Percentiles rank a stretch among this genome's conserved stretches.
phyloP scores from a whole-genome alignment of 2,329 filamentous ascomycete species.

The Aspergillus sp. region DNA sequence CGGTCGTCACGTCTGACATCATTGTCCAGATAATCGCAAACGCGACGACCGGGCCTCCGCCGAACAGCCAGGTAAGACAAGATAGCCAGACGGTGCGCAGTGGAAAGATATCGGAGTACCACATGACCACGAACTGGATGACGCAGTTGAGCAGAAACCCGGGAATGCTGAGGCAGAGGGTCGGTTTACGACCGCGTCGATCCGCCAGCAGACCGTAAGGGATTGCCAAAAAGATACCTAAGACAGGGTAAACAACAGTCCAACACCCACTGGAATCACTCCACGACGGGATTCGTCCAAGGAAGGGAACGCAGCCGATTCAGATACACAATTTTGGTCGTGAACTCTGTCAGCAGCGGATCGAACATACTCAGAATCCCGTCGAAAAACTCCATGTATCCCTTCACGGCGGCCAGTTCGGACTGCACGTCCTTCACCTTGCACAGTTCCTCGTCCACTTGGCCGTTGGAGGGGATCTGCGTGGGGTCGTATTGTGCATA shows the following conservation, averaged over 20 bases:
- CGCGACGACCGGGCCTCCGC: conserved; percentile 49
- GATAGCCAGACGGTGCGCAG: conserved; percentile 51
- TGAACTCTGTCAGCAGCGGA: no score
- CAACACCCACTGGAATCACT: not conserved
- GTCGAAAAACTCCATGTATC: conserved; percentile 52
- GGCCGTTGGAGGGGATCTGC: conserved; percentile 42
- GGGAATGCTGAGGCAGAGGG: conserved; percentile 43
- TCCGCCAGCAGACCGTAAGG: conserved; percentile 53
- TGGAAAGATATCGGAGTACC: conserved; percentile 43
- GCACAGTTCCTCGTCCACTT: conserved; percentile 49
- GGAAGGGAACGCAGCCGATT: no score
- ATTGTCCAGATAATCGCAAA: conserved; percentile 51
- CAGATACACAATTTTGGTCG: no score
- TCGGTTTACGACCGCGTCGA: conserved; percentile 47
- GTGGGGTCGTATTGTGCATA: conserved; percentile 43
- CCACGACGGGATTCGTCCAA: not conserved
- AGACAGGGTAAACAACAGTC: conserved; percentile 16
- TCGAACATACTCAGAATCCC: conserved; percentile 36
- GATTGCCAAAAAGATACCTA: conserved; percentile 48
- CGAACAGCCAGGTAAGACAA: conserved; percentile 46
- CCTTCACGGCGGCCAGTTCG: conserved; percentile 51
- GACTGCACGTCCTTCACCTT: conserved; percentile 51
- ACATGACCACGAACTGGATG: conserved; percentile 34
- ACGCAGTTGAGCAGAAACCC: conserved; percentile 40
- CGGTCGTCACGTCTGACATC: conserved; percentile 51